phyloP scores from a whole-genome alignment of 2,329 filamentous ascomycete species.

The Fusarium cyanostomum region DNA sequence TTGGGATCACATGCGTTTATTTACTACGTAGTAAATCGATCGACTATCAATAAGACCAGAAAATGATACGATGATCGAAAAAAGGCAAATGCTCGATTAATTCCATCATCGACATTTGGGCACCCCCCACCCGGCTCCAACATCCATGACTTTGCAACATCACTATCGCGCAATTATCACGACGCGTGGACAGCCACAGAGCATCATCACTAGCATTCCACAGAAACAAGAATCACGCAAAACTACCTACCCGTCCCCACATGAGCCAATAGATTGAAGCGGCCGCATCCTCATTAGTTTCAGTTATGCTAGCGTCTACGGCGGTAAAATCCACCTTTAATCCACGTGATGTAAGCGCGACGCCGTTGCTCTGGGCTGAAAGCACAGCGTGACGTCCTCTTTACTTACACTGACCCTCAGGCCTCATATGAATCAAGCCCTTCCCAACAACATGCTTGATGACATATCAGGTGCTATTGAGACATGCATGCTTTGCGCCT shows the following conservation, averaged over 20 bases:
- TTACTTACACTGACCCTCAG: too few relatives aligned
- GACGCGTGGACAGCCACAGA: conserved; percentile 16
- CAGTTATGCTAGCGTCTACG: neutral
- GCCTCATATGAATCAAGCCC: too few relatives aligned
- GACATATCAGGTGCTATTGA: too few relatives aligned
- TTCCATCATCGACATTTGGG: neutral
- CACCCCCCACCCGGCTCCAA: neutral
- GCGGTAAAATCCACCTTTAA: neutral
- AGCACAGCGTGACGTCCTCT: too few relatives aligned
- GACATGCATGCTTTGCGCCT: too few relatives aligned
- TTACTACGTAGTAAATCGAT: too few relatives aligned
- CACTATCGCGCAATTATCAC: conserved; percentile 4
- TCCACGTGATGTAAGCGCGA: neutral
- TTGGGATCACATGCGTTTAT: neutral
- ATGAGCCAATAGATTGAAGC: too few relatives aligned
- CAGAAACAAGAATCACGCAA: conserved; percentile 11
- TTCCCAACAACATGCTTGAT: too few relatives aligned
- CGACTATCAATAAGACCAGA: neutral
- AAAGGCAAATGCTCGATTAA: neutral
- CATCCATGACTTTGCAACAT: neutral
- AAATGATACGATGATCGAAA: neutral
- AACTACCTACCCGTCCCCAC: neutral
- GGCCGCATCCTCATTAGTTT: neutral
- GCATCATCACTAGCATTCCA: conserved; percentile 27
- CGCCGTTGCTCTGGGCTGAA: too few relatives aligned